These are phyloP conservation scores for Leccinum disarticulatum DNA, from an alignment of 768 basidiomycete genomes.

Conservation along the genomic window DNA sequence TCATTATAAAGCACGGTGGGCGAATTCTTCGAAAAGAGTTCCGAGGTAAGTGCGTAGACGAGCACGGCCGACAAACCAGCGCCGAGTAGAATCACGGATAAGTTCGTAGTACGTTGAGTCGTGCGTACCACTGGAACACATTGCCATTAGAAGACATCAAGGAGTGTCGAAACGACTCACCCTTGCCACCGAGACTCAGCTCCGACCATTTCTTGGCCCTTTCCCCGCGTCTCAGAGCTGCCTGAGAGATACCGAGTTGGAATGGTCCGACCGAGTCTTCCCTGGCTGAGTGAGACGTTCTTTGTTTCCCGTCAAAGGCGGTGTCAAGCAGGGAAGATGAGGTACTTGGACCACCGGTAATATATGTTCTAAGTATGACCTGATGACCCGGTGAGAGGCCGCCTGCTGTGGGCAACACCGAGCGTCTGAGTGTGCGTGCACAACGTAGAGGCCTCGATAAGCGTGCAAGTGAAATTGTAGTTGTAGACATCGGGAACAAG, in stretches of 20 bases:
- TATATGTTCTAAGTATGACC: slow-evolving; percentile 37
- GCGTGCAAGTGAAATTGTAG: slow-evolving; percentile 4
- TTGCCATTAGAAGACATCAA: background rate
- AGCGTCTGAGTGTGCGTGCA: background rate
- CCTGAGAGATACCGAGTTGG: slow-evolving; percentile 65
- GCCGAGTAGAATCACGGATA: slow-evolving; percentile 65
- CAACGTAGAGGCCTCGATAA: slow-evolving; percentile 11
- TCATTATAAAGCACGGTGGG: slow-evolving; percentile 77
- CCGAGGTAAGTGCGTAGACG: slow-evolving; percentile 74
- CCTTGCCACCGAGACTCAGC: slow-evolving; percentile 73
- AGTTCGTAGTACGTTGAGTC: slow-evolving; percentile 46
- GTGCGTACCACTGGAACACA: background rate
- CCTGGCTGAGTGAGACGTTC: slow-evolving; percentile 34
- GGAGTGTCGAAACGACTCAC: slow-evolving; percentile 34
- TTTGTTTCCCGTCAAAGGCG: slow-evolving; percentile 60
- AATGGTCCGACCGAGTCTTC: slow-evolving; percentile 77
- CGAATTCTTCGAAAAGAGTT: slow-evolving; percentile 86
- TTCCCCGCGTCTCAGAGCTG: slow-evolving; percentile 50
- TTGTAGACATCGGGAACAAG: slow-evolving; percentile 9
- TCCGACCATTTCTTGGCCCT: slow-evolving; percentile 78
- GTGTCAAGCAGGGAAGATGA: slow-evolving; percentile 58
- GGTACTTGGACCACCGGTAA: slow-evolving; percentile 48
- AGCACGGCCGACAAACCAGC: slow-evolving; percentile 77
- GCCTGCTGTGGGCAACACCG: background rate
- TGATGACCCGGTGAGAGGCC: background rate